Base-by-base conservation (phyloP, 192 early-diverging fungal species). In the Podila clonocystis region DNA sequence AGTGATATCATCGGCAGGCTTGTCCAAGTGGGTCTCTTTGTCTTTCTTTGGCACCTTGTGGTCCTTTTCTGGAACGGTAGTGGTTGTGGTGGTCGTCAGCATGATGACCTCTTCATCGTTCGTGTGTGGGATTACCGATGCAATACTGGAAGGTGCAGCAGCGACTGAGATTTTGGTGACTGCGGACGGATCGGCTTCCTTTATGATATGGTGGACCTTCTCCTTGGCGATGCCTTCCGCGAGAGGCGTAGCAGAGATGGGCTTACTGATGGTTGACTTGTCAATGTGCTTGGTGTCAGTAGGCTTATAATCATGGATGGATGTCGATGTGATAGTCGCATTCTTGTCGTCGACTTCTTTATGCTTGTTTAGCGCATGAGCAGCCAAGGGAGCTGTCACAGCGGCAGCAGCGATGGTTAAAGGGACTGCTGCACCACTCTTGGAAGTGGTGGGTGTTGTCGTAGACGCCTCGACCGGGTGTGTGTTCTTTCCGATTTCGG, bases 61-160 rank as follows among this genome's bases (percentile, higher is more conserved):
- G 17, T 55, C 52, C 3, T 26, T 28, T n/a, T 67, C 30, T 13
- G 63, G 63, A 3, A 45, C 26, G 15, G 28, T 20, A 29, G 50
- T 55, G 30, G 65, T 55, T 3, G 65, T 67, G 8, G 49, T 55
- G 4, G 65, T 55, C 65, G 50, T 29, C 15, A 67, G 48, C 65
- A 67, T 50, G 20, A 55, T 24, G 8, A 55, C 50, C 5, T 67
- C 65, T 29, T 67, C 50, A 12, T 57, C 50, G 4, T 29, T 52
- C 9, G 26, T 26, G 19, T 67, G 65, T 50, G 52, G 49, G 13
- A 67, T 36, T 20, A 22, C 31, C 15, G 50, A 19, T 11, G 65
- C 52, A 1, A 57, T n/a, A 57, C 29, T 55, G 19, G 52, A 55
- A 17, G 52, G 52, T 24, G 52, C 22, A 26, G 52, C 13, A 9